A percentile compares a stretch with the other conserved stretches of the same genome.
Conservation (phyloP, 306 rosid genomes). For the Vigna hirtella region DNA sequence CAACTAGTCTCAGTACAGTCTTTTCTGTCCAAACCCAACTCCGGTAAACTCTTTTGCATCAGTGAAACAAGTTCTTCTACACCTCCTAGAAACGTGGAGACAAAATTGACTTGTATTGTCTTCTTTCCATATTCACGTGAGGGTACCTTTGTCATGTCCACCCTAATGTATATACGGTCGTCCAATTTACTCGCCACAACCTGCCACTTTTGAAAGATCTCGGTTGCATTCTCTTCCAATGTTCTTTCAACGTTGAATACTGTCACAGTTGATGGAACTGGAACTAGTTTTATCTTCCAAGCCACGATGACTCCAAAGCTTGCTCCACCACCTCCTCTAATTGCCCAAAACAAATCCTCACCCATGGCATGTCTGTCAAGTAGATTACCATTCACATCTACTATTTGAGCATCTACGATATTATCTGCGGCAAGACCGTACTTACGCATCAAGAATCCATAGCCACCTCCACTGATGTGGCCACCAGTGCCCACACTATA, state of each 20-base stretch:
- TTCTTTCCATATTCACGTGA: background rate
- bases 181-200: background rate
- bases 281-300: too few relatives aligned
- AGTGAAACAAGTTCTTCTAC: background rate
- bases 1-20: conserved; percentile 1
- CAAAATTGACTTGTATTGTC: conserved; percentile 6
- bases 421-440: background rate
- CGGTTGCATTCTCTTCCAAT: conserved; percentile 55
- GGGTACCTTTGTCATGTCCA: conserved; percentile 4
- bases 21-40: conserved; percentile 47
- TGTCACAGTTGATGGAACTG: conserved; percentile 60
- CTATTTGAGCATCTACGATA: background rate
- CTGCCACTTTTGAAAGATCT: background rate
- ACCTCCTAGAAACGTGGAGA: conserved; percentile 51
- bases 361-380: too few relatives aligned
- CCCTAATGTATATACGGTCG: conserved; percentile 17
- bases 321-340: conserved; percentile 52
- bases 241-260: conserved; percentile 48
- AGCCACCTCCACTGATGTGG: conserved; percentile 70
- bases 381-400: too few relatives aligned
- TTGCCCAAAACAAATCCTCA: too few relatives aligned
- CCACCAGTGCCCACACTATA: too few relatives aligned
- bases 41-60: background rate
- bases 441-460: conserved; percentile 64
- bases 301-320: conserved; percentile 68